These are phyloP conservation scores for Capsicum baccatum DNA, from an alignment of 257 asterid species.

Conservation along the genomic window DNA sequence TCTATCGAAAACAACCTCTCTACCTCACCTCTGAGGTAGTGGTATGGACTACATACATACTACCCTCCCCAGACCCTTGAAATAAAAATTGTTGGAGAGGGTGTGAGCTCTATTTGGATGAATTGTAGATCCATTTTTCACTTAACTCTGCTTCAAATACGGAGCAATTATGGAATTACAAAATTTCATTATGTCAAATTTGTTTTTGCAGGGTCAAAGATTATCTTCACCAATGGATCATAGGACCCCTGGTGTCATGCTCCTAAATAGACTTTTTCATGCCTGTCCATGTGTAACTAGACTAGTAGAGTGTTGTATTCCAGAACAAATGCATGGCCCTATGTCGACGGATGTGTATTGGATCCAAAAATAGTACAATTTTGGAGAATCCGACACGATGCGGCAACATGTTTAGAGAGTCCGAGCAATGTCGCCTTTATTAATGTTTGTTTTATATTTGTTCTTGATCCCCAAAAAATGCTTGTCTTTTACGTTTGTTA, in stretches of 20 bases:
- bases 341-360: too few species aligned
- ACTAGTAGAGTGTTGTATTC: background rate
- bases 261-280: constrained; percentile 64
- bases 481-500: background rate
- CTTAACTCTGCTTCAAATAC: background rate
- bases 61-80: too few species aligned
- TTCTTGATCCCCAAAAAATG: too few species aligned
- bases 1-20: too few species aligned
- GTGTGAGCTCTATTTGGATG: background rate
- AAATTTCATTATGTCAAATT: constrained; percentile 3
- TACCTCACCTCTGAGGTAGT: too few species aligned
- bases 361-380: too few species aligned
- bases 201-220: constrained; percentile 71
- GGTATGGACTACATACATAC: too few species aligned
- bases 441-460: background rate
- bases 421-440: background rate
- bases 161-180: constrained; percentile 26
- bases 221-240: constrained; percentile 89
- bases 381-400: too few species aligned
- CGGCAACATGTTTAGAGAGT: too few species aligned
- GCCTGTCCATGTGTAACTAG: background rate
- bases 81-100: background rate
- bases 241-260: constrained; percentile 99
- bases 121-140: background rate
- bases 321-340: background rate